Evolutionary conservation across 768 basidiomycete species (phyloP), one percentile per base, ranked within the genome.

Genomic region (Naematelia encephala): DNA sequence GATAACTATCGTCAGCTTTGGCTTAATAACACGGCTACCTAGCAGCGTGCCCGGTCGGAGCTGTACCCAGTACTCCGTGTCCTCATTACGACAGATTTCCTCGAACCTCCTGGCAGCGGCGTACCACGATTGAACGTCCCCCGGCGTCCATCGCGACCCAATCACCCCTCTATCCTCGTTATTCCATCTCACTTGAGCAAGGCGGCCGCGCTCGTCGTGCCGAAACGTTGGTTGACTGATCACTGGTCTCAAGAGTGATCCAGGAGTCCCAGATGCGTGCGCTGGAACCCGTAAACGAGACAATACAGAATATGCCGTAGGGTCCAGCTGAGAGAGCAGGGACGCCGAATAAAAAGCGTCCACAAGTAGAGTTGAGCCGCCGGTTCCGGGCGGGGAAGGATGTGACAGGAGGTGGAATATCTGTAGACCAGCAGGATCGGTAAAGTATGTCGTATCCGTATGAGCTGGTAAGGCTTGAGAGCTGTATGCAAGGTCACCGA

Each of bases 401-500:
- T 78, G 79, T 0, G 88, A 89, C 34, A 97, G 85, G 45, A 97
- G 82, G 77, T 99, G 96, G 80, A 98, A 97, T 47, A 96, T 80
- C 69, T 99, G 96, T 12, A 98, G 80, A n/a, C 94, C 93, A 57
- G 88, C 88, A 2, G 94, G 93, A 75, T 97, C 90, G 23, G 88
- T 93, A 82, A 90, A 81, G 63, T 87, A 88, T 10, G 86, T 85
- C 44, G 82, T 86, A 62, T 88, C 86, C 0, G 86, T 87, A 73
- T 99, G 94, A 0, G 90, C 91, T 2, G 84, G 86, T 5, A 99
- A 84, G 0, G 87, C 88, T 46, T 94, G 78, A 4, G 86, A 89
- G 3, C 91, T 91, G 79, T 99, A 99, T 0, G 94, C 92, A 5
- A 91, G 88, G 75, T 99, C 94, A 12, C 91, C 91, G 68, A 87